A percentile compares a stretch with the other conserved stretches of the same genome.
phyloP scores from a whole-genome alignment of 805 yeast species.

The Ogataea siamensis region DNA sequence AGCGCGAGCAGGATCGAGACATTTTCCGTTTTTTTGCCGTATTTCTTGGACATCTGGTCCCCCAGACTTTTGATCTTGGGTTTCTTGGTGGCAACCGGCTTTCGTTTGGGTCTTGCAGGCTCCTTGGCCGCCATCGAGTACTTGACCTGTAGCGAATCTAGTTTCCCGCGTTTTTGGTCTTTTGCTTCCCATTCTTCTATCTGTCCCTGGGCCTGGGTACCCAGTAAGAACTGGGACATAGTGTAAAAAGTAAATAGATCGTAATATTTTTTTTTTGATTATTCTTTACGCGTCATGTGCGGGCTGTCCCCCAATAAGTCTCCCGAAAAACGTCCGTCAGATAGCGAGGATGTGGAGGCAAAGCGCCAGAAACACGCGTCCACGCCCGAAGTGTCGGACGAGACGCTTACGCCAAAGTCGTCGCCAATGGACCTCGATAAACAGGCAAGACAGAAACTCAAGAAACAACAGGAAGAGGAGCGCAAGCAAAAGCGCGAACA shows the following conservation, averaged over 20 bases:
- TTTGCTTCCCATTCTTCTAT: slow-evolving; percentile 24
- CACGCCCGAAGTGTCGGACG: slow-evolving; percentile 4
- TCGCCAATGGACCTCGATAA: slow-evolving; percentile 9
- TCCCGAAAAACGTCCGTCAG: slow-evolving; percentile 13
- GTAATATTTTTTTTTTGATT: slow-evolving; percentile 1
- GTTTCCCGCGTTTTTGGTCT: slow-evolving; percentile 11
- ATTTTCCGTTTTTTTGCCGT: slow-evolving; percentile 14
- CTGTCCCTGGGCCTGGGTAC: slow-evolving; percentile 25
- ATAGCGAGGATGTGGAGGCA: slow-evolving; percentile 5
- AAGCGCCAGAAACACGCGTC: slow-evolving; percentile 7
- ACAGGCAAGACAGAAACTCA: slow-evolving; percentile 4
- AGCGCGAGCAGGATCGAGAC: slow-evolving; percentile 25
- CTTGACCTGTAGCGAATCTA: slow-evolving; percentile 8
- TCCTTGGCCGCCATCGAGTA: slow-evolving; percentile 7
- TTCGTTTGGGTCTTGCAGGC: slow-evolving; percentile 2
- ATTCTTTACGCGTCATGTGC: slow-evolving; percentile 12
- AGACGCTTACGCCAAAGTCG: slow-evolving; percentile 7
- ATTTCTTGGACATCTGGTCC: slow-evolving; percentile 24
- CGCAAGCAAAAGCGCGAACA: slow-evolving; percentile 13
- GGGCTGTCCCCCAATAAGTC: slow-evolving; percentile 20
- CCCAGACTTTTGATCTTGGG: slow-evolving; percentile 25
- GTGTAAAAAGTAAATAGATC: background rate
- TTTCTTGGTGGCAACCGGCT: slow-evolving; percentile 4
- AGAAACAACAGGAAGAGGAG: slow-evolving; percentile 12
- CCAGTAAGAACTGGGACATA: slow-evolving; percentile 17